phyloP scores from a whole-genome alignment of 768 basidiomycete genomes.

The Hygrophorus pudorinus region DNA sequence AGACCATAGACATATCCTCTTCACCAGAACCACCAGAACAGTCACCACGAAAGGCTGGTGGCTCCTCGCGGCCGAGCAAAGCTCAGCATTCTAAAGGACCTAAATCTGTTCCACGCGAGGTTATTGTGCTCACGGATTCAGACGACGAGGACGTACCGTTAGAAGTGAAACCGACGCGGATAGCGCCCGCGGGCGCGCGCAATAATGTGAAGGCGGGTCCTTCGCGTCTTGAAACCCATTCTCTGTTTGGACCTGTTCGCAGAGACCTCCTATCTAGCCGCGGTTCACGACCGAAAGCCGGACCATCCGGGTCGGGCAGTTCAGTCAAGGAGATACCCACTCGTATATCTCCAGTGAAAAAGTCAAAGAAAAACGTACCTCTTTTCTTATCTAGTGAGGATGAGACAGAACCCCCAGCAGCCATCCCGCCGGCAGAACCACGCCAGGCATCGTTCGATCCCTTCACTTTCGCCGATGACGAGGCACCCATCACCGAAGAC shows the following conservation, averaged over 20 bases:
- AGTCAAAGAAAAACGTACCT: constrained; percentile 11
- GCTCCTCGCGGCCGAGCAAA: background rate
- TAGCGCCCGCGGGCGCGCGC: background rate
- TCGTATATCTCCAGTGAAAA: background rate
- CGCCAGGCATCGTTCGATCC: background rate
- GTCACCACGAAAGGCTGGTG: background rate
- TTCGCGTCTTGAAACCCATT: background rate
- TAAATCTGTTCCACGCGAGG: background rate
- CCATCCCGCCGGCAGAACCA: background rate
- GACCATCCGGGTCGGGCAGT: constrained; percentile 8
- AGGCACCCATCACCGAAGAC: background rate
- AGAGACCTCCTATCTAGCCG: no score
- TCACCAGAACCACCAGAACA: constrained; percentile 6
- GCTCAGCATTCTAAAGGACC: background rate
- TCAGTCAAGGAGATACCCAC: constrained; percentile 8
- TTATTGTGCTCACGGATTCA: constrained; percentile 47
- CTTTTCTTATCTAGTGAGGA: constrained; percentile 27
- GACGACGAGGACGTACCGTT: constrained; percentile 24
- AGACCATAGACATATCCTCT: constrained; percentile 5
- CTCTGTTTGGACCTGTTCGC: background rate
- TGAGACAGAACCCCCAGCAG: constrained; percentile 23
- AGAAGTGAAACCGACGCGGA: background rate
- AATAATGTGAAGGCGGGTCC: constrained; percentile 5
- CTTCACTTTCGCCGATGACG: background rate
- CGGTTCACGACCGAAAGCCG: constrained; percentile 2